Base-by-base conservation (phyloP, 768 basidiomycete genomes). In the Stropharia rugosoannulata region DNA sequence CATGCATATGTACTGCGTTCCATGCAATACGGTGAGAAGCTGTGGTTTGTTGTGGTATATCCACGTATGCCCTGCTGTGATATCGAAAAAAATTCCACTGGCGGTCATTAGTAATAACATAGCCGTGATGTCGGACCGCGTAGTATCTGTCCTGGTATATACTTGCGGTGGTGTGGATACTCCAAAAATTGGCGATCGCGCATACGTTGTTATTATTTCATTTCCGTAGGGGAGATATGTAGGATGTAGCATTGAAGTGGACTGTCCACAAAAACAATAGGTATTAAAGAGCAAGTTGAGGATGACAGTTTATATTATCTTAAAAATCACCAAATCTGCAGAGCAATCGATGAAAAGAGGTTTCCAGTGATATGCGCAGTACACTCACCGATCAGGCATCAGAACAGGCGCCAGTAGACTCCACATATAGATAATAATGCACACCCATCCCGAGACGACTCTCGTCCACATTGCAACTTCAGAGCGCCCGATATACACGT, bases 381-480 rank as follows among this genome's bases (percentile, higher is more conserved):
- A 15, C 45, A 68, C 87, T 70, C 70, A 93, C 86, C 94, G 78
- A 63, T 96, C 95, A 15, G 95, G 95, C 79, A 95, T 75, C n/a
- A 96, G 49, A 39, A 92, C 87, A 0, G 95, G 95, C 7, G 93
- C 95, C 49, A 96, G 63, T 32, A 96, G 73, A 62, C 89, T 94
- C 93, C 93, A 95, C 29, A 82, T 83, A 65, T 93, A 96, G 57
- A 94, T 71, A 40, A 87, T 54, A 73, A 93, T 87, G 70, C 93
- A 98, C 22, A 96, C 81, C 96, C 96, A 99, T 60, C 91, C 91
- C 29, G 93, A 95, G 44, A 98, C 90, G 32, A 98, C 83, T 4
- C 97, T 80, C 93, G 98, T 98, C 97, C 97, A 99, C 96, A 99
- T 98, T 3, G 97, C 95, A 8, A 90, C 88, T 68, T 95, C 92